Percentiles rank a stretch among this genome's conserved stretches.
phyloP scores from a whole-genome alignment of 2,329 filamentous ascomycete genomes.

The Periconia sp. region DNA sequence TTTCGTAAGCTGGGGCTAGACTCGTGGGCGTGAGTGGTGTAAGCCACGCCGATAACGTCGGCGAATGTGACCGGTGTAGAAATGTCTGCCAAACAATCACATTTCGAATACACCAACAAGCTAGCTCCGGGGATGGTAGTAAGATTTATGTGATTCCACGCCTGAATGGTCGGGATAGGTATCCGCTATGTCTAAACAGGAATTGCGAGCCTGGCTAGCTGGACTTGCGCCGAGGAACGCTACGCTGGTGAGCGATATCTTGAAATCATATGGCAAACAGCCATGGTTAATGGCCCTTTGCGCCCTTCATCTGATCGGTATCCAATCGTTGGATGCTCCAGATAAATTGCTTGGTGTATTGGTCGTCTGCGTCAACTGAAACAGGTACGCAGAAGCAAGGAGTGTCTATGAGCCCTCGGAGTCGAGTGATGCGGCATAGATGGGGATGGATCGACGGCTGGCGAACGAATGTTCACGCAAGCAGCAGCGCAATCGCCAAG shows the following conservation, averaged over 20 bases:
- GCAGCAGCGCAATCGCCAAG: slow-evolving; percentile 20
- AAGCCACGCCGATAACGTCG: slow-evolving; percentile 14
- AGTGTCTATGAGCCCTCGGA: slow-evolving; percentile 4
- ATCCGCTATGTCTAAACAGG: slow-evolving; percentile 4
- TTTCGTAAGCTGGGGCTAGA: slow-evolving; percentile 19
- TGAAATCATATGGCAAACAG: slow-evolving; percentile 14
- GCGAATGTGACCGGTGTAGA: slow-evolving; percentile 2
- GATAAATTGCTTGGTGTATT: slow-evolving; percentile 29
- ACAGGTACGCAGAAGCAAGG: slow-evolving; percentile 9
- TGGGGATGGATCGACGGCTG: slow-evolving; percentile 1
- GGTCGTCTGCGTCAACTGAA: slow-evolving; percentile 29
- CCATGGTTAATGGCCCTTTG: slow-evolving; percentile 12
- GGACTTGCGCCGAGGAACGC: background rate
- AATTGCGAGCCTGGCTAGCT: slow-evolving; percentile 10
- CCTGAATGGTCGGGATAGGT: slow-evolving; percentile 8
- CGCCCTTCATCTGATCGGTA: slow-evolving; percentile 19
- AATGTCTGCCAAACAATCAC: slow-evolving; percentile 3
- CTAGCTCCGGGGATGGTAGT: slow-evolving; percentile 6
- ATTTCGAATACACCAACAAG: slow-evolving; percentile 10
- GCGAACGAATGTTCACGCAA: slow-evolving; percentile 37
- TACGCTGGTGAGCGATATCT: background rate
- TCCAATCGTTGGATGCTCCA: slow-evolving; percentile 6
- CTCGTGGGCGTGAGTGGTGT: slow-evolving; percentile 16
- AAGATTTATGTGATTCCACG: slow-evolving; percentile 2
- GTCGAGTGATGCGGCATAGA: slow-evolving; percentile 1